Evolutionary conservation across 257 asterid genomes (phyloP), one percentile per base, ranked within the genome.

Genomic region (Datura wrightii): DNA sequence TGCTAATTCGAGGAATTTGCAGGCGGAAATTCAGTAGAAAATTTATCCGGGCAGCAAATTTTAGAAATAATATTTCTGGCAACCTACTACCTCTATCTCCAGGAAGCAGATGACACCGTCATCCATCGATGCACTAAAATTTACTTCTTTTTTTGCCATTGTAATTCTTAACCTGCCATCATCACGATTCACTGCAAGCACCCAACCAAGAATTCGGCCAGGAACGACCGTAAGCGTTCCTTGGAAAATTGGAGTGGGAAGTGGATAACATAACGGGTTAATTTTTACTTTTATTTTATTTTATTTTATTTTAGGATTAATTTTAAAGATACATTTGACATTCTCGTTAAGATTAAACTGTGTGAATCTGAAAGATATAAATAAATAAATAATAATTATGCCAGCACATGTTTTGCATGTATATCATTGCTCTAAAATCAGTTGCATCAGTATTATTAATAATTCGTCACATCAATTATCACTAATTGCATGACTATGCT

Each of bases 241-340:
- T 16, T 48, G 44, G 44, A 48, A 74, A 74, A 74, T 10, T 50
- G 44, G 24, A 74, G 18, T n/a, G 14, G 81, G 81, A 48, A 76
- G 44, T 48, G 81, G 81, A 76, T 76, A 76, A 8, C 8, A 72
- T 41, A 19, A 46, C 41, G 41, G 80, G 19, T 39, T 39, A 37
- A 39, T 15, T 37, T 65, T 65, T 36, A 13, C 10, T 54, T 54
- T 14, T 54, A 24, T 59, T 58, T 36, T 54, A 24, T 19, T 58
- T 24, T 34, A 19, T n/a, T 58, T 60, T 5, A 60, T 60, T 62
- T 65, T 31, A 63, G 2, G 11, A 59, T 5, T 46, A 46, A 46
- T 46, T 46, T 39, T 39, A 39, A 39, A 39, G 31, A 24, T 24
- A 24, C 31, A 24, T 24, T 24, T 24, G 31, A 24, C 31, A n/a